Conservation (phyloP, 768 basidiomycete genomes). For the Chalciporus chontae region DNA sequence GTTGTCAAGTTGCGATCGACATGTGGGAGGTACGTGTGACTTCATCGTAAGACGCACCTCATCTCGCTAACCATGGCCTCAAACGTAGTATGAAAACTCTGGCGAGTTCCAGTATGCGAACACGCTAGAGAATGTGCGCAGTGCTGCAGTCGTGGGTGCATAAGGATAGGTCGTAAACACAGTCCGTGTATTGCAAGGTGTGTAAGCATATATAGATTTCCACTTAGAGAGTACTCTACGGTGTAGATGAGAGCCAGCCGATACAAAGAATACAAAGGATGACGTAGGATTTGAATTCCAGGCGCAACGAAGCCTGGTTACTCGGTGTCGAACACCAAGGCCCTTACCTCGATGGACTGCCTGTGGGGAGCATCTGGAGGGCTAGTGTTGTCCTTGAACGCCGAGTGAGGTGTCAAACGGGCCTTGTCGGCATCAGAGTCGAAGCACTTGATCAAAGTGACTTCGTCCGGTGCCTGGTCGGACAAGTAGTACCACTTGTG, state of each 20-base stretch:
- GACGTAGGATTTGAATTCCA: neutral
- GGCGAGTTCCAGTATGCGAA: constrained; percentile 77
- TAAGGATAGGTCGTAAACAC: constrained; percentile 6
- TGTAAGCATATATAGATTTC: neutral
- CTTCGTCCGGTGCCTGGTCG: constrained; percentile 40
- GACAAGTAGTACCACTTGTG: constrained; percentile 41
- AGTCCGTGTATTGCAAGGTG: neutral
- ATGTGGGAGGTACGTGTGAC: constrained; percentile 81
- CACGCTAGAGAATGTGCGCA: constrained; percentile 33
- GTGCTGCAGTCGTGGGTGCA: constrained; percentile 9
- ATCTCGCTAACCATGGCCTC: neutral
- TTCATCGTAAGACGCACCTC: neutral
- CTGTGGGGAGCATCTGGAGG: constrained; percentile 35
- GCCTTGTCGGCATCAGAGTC: constrained; percentile 41
- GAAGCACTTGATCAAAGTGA: constrained; percentile 42
- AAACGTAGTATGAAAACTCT: constrained; percentile 70
- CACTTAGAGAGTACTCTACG: neutral
- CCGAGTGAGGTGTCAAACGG: constrained; percentile 41
- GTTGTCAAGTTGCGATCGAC: constrained; percentile 93
- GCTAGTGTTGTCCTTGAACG: constrained; percentile 36
- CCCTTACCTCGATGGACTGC: constrained; percentile 43
- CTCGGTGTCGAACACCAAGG: constrained; percentile 41
- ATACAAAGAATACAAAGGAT: neutral
- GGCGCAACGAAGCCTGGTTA: constrained; percentile 9
- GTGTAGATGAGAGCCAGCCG: neutral